These are phyloP conservation scores for Dillenia suffruticosa DNA, from an alignment of 164 flowering plant genomes.

Conservation along the genomic window DNA sequence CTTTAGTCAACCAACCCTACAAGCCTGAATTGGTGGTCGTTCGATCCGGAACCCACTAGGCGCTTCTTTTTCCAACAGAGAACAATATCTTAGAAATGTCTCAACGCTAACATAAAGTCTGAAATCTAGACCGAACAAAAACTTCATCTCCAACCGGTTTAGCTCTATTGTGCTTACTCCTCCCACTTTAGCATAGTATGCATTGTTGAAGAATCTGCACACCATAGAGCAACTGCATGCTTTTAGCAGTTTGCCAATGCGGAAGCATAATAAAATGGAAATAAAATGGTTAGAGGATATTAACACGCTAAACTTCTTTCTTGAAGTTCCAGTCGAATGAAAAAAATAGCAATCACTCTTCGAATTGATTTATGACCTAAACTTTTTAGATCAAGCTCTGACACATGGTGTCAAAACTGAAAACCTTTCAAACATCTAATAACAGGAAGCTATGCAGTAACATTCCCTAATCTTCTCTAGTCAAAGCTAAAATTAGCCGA, in stretches of 20 bases:
- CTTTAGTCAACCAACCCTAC: constrained; percentile 53
- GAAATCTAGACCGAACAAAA: constrained; percentile 71
- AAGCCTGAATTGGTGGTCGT: constrained; percentile 39
- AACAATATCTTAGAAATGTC: constrained; percentile 51
- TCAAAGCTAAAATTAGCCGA: too few relatives aligned
- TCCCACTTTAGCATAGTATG: constrained; percentile 93
- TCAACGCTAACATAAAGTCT: constrained; percentile 62
- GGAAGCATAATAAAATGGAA: not conserved
- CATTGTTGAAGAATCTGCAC: constrained; percentile 78
- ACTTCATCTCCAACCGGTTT: constrained; percentile 79
- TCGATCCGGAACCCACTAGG: constrained; percentile 44
- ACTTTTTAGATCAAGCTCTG: too few relatives aligned
- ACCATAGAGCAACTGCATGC: not conserved
- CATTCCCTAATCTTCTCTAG: too few relatives aligned
- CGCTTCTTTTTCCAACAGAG: constrained; percentile 48
- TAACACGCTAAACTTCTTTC: too few relatives aligned
- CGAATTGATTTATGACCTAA: too few relatives aligned
- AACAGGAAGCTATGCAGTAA: too few relatives aligned
- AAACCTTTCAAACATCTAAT: too few relatives aligned
- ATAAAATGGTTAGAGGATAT: not conserved
- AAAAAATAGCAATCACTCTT: too few relatives aligned
- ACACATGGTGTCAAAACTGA: too few relatives aligned
- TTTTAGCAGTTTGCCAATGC: too few relatives aligned
- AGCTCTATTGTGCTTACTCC: constrained; percentile 75
- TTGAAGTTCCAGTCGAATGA: too few relatives aligned